Evolutionary conservation across 345 rosid species (phyloP).

Genomic region (Sapria himalayana): DNA sequence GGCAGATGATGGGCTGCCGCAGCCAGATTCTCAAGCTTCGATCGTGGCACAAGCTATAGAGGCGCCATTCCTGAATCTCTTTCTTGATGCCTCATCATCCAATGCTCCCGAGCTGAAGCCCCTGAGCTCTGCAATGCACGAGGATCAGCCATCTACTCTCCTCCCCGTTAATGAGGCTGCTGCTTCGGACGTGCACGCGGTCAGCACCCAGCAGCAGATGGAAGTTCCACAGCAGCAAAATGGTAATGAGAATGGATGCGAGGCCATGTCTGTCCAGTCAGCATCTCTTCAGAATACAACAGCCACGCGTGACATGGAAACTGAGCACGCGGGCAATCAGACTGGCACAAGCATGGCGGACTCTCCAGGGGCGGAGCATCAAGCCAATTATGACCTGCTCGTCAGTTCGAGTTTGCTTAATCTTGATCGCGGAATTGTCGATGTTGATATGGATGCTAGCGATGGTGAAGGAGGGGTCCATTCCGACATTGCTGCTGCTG

Average conservation of each 20-base stretch:
- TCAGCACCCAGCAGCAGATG: slow-evolving; percentile 22
- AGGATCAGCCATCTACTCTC: slow-evolving; percentile 26
- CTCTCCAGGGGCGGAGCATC: slow-evolving; percentile 13
- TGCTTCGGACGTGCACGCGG: slow-evolving; percentile 21
- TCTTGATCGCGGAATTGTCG: slow-evolving; percentile 24
- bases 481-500: too few species aligned
- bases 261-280: slow-evolving; percentile 26
- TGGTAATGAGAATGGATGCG: slow-evolving; percentile 22
- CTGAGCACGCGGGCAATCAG: too few species aligned
- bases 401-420: slow-evolving; percentile 17
- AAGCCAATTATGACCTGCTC: slow-evolving; percentile 9
- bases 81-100: slow-evolving; percentile 22
- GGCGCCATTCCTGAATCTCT: slow-evolving; percentile 53
- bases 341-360: too few species aligned
- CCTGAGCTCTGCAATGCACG: slow-evolving; percentile 38
- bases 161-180: slow-evolving; percentile 25
- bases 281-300: slow-evolving; percentile 30
- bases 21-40: slow-evolving; percentile 55
- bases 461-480: slow-evolving; percentile 33
- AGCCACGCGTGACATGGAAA: slow-evolving; percentile 34
- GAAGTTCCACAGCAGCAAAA: slow-evolving; percentile 30
- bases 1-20: slow-evolving; percentile 96
- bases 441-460: slow-evolving; percentile 58
- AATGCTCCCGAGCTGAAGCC: slow-evolving; percentile 37
- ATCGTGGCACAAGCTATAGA: slow-evolving; percentile 76